Evolutionary conservation across 2,329 filamentous ascomycete genomes (phyloP).

Genomic region (Fusarium foetens): DNA sequence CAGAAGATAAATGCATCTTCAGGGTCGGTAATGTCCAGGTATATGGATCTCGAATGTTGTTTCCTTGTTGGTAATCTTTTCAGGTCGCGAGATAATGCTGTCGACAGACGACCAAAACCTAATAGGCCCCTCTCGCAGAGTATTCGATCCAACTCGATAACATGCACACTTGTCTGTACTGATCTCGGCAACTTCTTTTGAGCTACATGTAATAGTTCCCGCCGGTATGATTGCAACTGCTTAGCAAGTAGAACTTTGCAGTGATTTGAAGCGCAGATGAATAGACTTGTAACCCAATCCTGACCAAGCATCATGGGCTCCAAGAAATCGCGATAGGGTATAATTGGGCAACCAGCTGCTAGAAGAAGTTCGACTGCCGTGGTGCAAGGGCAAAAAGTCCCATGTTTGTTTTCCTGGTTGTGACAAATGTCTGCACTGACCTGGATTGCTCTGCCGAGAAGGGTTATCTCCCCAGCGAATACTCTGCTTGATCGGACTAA

Average conservation of each 20-base stretch:
- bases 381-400: background rate
- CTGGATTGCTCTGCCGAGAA: background rate
- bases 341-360: background rate
- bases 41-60: background rate
- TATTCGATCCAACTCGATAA: background rate
- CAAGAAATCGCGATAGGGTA: background rate
- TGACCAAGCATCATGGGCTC: fast-evolving
- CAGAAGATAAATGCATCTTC: background rate
- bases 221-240: background rate
- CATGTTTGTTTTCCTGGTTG: fast-evolving
- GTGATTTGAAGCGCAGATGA: background rate
- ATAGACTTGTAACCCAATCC: fast-evolving
- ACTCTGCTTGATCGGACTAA: fast-evolving
- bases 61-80: fast-evolving
- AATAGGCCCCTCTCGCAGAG: background rate
- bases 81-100: fast-evolving
- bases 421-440: background rate
- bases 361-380: background rate
- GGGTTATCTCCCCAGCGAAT: fast-evolving
- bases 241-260: background rate
- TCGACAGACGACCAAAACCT: background rate
- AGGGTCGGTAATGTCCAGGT: fast-evolving
- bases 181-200: background rate
- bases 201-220: fast-evolving
- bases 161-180: background rate